Conservation (phyloP, 2,329 filamentous ascomycete species). For the Monosporascus sp. region DNA sequence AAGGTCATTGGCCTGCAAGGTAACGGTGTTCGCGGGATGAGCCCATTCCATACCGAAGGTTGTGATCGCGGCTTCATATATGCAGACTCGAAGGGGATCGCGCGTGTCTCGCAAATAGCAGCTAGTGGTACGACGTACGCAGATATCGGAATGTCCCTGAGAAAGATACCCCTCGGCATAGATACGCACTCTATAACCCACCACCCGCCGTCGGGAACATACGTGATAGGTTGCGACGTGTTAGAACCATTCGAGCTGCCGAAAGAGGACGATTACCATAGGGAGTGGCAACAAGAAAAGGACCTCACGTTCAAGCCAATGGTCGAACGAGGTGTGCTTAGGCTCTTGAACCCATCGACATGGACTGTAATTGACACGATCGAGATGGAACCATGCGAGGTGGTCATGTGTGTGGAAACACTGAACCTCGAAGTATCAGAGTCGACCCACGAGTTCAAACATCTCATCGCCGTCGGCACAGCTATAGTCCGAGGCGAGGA, state of each 20-base stretch:
- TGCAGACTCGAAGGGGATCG: slow-evolving; percentile 65
- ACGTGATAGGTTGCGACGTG: slow-evolving; percentile 68
- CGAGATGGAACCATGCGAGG: slow-evolving; percentile 68
- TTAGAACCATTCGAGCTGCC: slow-evolving; percentile 73
- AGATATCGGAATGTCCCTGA: slow-evolving; percentile 70
- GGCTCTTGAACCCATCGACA: slow-evolving; percentile 70
- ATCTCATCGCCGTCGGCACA: slow-evolving; percentile 80
- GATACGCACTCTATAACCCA: slow-evolving; percentile 72
- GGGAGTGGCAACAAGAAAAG: slow-evolving; percentile 74
- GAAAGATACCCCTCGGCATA: slow-evolving; percentile 63
- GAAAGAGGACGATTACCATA: slow-evolving; percentile 78
- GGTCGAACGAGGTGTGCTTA: slow-evolving; percentile 66
- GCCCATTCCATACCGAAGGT: slow-evolving; percentile 68
- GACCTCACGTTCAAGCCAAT: slow-evolving; percentile 58
- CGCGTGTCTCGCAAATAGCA: slow-evolving; percentile 70
- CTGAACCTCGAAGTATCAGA: slow-evolving; percentile 88
- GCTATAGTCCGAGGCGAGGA: slow-evolving; percentile 86
- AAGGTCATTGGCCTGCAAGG: slow-evolving; percentile 70
- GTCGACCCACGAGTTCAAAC: slow-evolving; percentile 77
- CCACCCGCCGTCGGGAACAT: slow-evolving; percentile 68
- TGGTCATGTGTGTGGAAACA: slow-evolving; percentile 74
- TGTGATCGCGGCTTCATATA: slow-evolving; percentile 83
- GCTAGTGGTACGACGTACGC: slow-evolving; percentile 56
- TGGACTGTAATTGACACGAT: slow-evolving; percentile 76
- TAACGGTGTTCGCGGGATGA: slow-evolving; percentile 63